Base-by-base conservation (phyloP, 768 basidiomycete species). In the Cystofilobasidium capitatum region DNA sequence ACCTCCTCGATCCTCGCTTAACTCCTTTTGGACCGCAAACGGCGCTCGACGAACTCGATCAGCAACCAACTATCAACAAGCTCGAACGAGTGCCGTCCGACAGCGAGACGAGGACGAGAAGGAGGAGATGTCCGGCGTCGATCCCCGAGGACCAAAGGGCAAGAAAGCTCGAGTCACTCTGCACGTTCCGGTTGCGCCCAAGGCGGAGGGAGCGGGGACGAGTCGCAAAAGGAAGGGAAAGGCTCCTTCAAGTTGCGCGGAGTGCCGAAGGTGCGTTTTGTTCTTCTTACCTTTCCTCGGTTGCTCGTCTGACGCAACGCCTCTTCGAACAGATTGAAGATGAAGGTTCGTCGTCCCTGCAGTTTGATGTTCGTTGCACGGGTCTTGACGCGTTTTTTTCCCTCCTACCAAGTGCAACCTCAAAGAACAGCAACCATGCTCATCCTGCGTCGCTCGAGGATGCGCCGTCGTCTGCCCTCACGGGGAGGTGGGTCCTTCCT, bases 401-500 rank as follows among this genome's bases (percentile, higher is more conserved):
- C 16, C 16, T 26, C 3, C 35, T 26, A n/a, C 47, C 8, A 36
- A 64, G 63, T 64, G 63, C 51, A 54, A 64, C 63, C 51, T 55
- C 39, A n/a, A 35, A 29, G 51, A 39, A 9, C 63, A 55, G 51
- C 51, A 55, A 31, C 51, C 63, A 39, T 64, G 63, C 51, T 42
- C 49, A 0, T 64, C 63, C 16, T 64, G 63, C 29, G 40, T 64
- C 51, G 17, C 51, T n/a, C 63, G 63, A 39, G 63, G 63, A 6
- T 54, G 49, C 36, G 26, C 63, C 22, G 31, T 36, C 29, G 40
- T 64, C 51, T 64, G 63, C 26, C 63, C 63, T 5, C 13, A 37
- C 51, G 63, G 51, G 14, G 36, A 51, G n/a, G n/a, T n/a, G n/a
- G n/a, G n/a, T n/a, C n/a, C n/a, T n/a, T n/a, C n/a, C n/a, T n/a